These are phyloP conservation scores for Falciphora oryzae DNA, from an alignment of 2,329 filamentous ascomycete genomes.

Conservation along the genomic window DNA sequence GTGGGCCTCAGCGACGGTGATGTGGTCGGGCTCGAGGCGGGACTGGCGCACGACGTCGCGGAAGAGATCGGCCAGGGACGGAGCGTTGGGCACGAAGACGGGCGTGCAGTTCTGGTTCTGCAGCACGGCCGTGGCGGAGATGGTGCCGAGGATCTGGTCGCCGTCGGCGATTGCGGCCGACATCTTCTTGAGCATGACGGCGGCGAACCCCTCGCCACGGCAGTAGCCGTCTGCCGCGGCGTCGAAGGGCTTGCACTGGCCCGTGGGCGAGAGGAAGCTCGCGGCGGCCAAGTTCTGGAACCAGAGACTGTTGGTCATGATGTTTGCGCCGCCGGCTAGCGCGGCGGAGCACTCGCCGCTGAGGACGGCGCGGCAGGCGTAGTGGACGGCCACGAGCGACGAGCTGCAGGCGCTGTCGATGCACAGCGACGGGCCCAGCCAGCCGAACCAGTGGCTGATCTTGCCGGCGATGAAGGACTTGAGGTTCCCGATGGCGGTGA, in stretches of 20 bases:
- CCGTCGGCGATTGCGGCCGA: constrained; percentile 37
- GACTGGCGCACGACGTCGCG: constrained; percentile 23
- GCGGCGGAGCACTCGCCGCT: constrained; percentile 27
- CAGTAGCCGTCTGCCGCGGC: constrained; percentile 39
- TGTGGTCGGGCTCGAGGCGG: constrained; percentile 18
- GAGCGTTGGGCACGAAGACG: constrained; percentile 21
- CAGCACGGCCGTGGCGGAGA: constrained; percentile 31
- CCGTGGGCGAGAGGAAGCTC: constrained; percentile 24
- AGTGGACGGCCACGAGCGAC: constrained; percentile 28
- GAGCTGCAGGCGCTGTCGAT: constrained; percentile 34
- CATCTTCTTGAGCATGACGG: constrained; percentile 41
- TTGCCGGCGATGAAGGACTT: constrained; percentile 27
- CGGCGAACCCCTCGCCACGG: constrained; percentile 40
- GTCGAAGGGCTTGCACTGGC: constrained; percentile 28
- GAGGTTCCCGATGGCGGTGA: constrained; percentile 28
- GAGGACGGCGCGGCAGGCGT: constrained; percentile 24
- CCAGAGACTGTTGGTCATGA: constrained; percentile 26
- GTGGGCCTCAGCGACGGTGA: constrained; percentile 32
- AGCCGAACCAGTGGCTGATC: constrained; percentile 30
- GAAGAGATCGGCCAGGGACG: constrained; percentile 25
- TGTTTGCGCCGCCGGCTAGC: constrained; percentile 33
- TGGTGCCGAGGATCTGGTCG: constrained; percentile 35
- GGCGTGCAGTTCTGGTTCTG: constrained; percentile 32
- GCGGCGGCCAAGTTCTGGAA: constrained; percentile 23
- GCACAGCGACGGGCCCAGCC: constrained; percentile 27